phyloP scores from a whole-genome alignment of 805 yeast species.

The Sporopachydermia lactativora region DNA sequence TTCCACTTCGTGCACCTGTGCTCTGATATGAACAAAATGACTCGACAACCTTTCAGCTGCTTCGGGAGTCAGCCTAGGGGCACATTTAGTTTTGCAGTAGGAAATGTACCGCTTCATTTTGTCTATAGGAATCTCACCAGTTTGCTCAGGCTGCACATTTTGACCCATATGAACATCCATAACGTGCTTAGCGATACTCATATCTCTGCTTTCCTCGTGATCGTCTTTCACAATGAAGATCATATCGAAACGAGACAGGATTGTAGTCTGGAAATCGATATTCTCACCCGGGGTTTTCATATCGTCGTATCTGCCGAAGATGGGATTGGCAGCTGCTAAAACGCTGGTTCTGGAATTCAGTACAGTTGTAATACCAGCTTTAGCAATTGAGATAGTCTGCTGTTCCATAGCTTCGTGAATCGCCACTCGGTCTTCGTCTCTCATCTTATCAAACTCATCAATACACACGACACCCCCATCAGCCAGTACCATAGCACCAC shows the following conservation, averaged over 20 bases:
- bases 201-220: slow-evolving; percentile 75
- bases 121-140: slow-evolving; percentile 77
- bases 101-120: slow-evolving; percentile 87
- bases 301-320: slow-evolving; percentile 93
- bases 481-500: slow-evolving; percentile 99
- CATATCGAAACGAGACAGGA: slow-evolving; percentile 96
- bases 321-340: slow-evolving; percentile 95
- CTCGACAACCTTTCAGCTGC: slow-evolving; percentile 86
- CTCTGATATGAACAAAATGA: slow-evolving; percentile 83
- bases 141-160: slow-evolving; percentile 27
- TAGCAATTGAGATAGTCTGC: slow-evolving; percentile 96
- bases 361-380: slow-evolving; percentile 97
- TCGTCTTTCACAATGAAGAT: slow-evolving; percentile 94
- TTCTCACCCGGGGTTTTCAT: slow-evolving; percentile 95
- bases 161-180: slow-evolving; percentile 88
- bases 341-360: slow-evolving; percentile 93
- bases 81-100: slow-evolving; percentile 80
- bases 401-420: slow-evolving; percentile 99
- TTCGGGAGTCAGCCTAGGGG: slow-evolving; percentile 79
- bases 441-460: slow-evolving; percentile 98
- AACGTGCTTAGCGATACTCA: slow-evolving; percentile 86
- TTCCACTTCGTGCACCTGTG: slow-evolving; percentile 70
- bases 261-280: slow-evolving; percentile 94
- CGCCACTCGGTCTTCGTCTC: slow-evolving; percentile 97
- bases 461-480: slow-evolving; percentile 99